phyloP scores from a whole-genome alignment of 2,329 filamentous ascomycete genomes.

The Colletotrichum musicola region DNA sequence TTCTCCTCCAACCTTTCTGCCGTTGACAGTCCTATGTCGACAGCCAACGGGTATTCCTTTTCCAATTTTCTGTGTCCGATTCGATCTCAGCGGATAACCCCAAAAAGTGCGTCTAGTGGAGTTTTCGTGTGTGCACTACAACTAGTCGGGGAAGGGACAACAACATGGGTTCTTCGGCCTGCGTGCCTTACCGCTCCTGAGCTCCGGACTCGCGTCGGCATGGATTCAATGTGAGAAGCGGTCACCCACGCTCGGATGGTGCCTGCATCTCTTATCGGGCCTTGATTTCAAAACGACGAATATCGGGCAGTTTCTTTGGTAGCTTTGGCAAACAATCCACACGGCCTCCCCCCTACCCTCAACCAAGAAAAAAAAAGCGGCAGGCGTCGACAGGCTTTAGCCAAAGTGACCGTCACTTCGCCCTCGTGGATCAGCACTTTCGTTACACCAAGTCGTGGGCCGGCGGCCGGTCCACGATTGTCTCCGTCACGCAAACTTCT shows the following conservation, averaged over 20 bases:
- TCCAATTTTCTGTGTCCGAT: slow-evolving; percentile 29
- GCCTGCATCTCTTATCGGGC: slow-evolving; percentile 5
- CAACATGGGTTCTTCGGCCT: slow-evolving; percentile 37
- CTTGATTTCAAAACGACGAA: slow-evolving; percentile 24
- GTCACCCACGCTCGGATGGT: not conserved
- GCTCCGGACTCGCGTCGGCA: slow-evolving; percentile 13
- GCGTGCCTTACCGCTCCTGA: slow-evolving; percentile 23
- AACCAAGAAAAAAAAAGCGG: slow-evolving; percentile 15
- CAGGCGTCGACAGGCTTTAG: slow-evolving; percentile 40
- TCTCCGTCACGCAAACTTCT: slow-evolving; percentile 35
- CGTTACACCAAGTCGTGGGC: slow-evolving; percentile 37
- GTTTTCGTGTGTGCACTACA: slow-evolving; percentile 38
- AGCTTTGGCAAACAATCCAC: slow-evolving; percentile 42
- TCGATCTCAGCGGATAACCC: slow-evolving; percentile 39
- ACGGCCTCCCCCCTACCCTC: slow-evolving; percentile 9
- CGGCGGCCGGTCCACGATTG: slow-evolving; percentile 29
- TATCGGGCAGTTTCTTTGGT: slow-evolving; percentile 38
- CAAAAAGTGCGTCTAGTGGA: slow-evolving; percentile 40
- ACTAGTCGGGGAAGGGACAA: slow-evolving; percentile 38
- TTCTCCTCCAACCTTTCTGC: slow-evolving; percentile 7
- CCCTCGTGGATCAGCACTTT: slow-evolving; percentile 40
- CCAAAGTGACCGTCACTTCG: slow-evolving; percentile 37
- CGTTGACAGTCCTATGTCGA: slow-evolving; percentile 19
- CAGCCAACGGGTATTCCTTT: slow-evolving; percentile 22
- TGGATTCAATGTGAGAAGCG: slow-evolving; percentile 16